Percentiles rank a stretch among this genome's conserved stretches.
Conservation (phyloP, 441 rosid genomes). For the Erodium moschatum region DNA sequence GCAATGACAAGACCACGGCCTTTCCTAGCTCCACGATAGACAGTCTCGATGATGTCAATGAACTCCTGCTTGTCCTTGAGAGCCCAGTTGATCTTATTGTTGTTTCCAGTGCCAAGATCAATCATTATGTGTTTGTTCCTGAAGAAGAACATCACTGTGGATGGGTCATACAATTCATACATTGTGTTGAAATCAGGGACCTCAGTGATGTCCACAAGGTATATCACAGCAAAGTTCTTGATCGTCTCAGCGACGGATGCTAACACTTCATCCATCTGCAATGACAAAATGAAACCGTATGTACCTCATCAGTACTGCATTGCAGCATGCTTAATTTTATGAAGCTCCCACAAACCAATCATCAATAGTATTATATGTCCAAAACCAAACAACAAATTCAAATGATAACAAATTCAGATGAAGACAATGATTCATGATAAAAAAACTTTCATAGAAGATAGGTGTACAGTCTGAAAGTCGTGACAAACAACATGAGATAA, state of each 20-base stretch:
- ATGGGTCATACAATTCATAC: conserved; percentile 86
- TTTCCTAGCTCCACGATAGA: not conserved
- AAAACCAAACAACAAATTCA: no score
- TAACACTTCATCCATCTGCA: conserved; percentile 88
- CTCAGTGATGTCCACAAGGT: conserved; percentile 82
- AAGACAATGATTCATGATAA: no score
- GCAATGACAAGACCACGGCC: not conserved
- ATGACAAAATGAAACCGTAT: not conserved
- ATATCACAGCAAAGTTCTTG: conserved; percentile 90
- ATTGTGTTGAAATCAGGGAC: conserved; percentile 92
- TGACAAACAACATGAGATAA: no score
- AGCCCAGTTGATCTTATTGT: conserved; percentile 96
- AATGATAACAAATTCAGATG: no score
- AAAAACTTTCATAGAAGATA: no score
- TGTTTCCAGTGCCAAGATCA: conserved; percentile 93
- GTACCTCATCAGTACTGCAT: no score
- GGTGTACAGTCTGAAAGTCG: no score
- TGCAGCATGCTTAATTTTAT: no score
- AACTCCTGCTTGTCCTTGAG: conserved; percentile 21
- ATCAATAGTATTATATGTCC: no score
- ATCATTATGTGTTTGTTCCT: conserved; percentile 95
- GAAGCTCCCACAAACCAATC: no score
- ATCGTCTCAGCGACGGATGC: conserved; percentile 85
- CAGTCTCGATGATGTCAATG: not conserved
- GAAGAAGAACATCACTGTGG: not conserved